Base-by-base conservation (phyloP, 2,329 filamentous ascomycete species). In the Chaetoscypha palmicola region DNA sequence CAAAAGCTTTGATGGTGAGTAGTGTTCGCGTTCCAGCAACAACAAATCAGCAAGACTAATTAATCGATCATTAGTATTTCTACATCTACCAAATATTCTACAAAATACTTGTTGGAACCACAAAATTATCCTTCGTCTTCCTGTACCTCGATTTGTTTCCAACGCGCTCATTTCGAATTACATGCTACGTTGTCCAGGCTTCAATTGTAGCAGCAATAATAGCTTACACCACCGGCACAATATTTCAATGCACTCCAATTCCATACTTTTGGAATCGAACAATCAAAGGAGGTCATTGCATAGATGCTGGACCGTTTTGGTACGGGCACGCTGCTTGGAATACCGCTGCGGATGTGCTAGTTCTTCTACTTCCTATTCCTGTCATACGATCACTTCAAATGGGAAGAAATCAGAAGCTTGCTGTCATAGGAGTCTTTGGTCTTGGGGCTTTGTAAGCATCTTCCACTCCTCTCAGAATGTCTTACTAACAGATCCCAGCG, bases 281-380 rank as follows among this genome's bases (percentile, higher is more conserved):
- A 14, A 45, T 48, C 17, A 36, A 41, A 7, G 28, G 32, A 14
- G 47, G 54, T 1, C 64, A 64, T 21, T 84, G 81, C 58, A 77
- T 71, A 42, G 72, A 81, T 56, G 76, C 81, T 35, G 69, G 81
- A 45, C 79, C 76, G 1, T 69, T 84, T 21, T 82, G 82, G 55
- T 74, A 83, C 7, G 78, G 77, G 5, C 82, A 79, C 2, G 77
- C 80, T 1, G 79, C 79, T 0, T 70, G 82, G 45, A 84, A 83
- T 62, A 80, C 84, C 51, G 74, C 79, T 40, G 82, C 79, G 17
- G 81, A 85, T 51, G 63, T 84, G 24, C 74, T 77, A 21, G 75
- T 84, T 34, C 77, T 84, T 69, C 73, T 75, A 20, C 62, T 85
- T 10, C 79, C 79, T 1, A 68, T 62, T 45, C 82, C 80, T 49